phyloP scores from a whole-genome alignment of 306 rosid genomes.

The Corylus avellana region DNA sequence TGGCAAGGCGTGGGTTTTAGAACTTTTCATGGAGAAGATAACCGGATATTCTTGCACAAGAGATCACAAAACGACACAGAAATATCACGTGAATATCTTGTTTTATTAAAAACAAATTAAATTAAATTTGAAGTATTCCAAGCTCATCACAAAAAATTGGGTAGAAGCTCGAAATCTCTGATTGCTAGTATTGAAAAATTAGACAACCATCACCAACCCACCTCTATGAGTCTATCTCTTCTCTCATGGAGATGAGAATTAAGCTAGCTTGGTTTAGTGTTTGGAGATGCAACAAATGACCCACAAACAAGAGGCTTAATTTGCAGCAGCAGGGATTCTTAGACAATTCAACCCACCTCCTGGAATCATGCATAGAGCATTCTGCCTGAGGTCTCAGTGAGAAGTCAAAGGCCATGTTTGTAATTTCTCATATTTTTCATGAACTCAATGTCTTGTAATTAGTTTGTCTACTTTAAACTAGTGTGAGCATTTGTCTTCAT shows the following conservation, averaged over 20 bases:
- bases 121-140: background rate
- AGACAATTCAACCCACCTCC: slow-evolving; percentile 79
- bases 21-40: too few species aligned
- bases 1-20: too few species aligned
- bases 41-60: too few species aligned
- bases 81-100: slow-evolving; percentile 42
- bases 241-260: slow-evolving; percentile 50
- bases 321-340: slow-evolving; percentile 74
- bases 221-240: slow-evolving; percentile 4
- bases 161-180: slow-evolving; percentile 33
- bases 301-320: slow-evolving; percentile 68
- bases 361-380: slow-evolving; percentile 43
- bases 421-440: too few species aligned
- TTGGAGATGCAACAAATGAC: slow-evolving; percentile 19
- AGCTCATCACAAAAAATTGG: slow-evolving; percentile 27
- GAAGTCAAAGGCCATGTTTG: too few species aligned
- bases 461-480: too few species aligned
- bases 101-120: too few species aligned
- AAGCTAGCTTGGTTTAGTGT: slow-evolving; percentile 23
- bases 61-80: background rate
- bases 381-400: too few species aligned
- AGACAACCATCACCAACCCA: slow-evolving; percentile 40
- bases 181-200: slow-evolving; percentile 9
- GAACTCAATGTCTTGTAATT: too few species aligned
- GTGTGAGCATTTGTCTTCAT: too few species aligned